Evolutionary conservation across 352 stramenopile genomes (phyloP), one percentile per base, ranked within the genome.

Genomic region (Pseudoperonospora humuli): DNA sequence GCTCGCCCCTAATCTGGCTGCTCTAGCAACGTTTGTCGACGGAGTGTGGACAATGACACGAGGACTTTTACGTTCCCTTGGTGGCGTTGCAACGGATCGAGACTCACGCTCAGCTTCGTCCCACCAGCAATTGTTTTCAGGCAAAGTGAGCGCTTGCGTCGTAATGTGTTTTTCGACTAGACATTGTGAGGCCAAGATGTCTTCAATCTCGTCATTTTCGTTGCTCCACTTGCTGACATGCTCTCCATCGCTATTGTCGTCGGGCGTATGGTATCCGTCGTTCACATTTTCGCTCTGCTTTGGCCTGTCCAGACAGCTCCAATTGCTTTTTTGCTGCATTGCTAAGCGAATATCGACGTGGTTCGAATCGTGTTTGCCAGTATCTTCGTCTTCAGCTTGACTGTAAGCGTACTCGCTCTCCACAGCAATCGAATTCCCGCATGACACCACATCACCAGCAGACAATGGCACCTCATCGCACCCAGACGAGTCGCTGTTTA

Each of bases 131-230:
- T 40, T 49, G 27, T 39, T 7, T 45, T 49, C 50, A 29, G 51
- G 20, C 19, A 31, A 59, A 20, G 20, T 18, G 10, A 24, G n/a
- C 19, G 3, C 27, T 45, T 36, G 21, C 26, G 50, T 38, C 2
- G 41, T 18, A 7, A 37, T 39, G 3, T 45, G 28, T 3, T 58
- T 20, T 52, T 70, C 67, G 23, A 68, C 18, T 0, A 64, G 17
- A 3, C 38, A 43, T 31, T 90, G 78, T 5, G 78, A 83, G 13
- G 72, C 69, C 19, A 91, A 51, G 26, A 91, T 91, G 27, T 85
- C 75, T 2, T 48, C 37, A 37, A 86, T 84, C 45, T 91, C 78
- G 24, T 68, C 49, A 35, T 68, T 31, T 13, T 20, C 28, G 57
- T 50, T 27, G 9, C n/a, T 28, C n/a, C 45, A 60, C 23, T 61